Conservation (phyloP, 1,139 yeast genomes). For the Suhomyces bribrorum region DNA sequence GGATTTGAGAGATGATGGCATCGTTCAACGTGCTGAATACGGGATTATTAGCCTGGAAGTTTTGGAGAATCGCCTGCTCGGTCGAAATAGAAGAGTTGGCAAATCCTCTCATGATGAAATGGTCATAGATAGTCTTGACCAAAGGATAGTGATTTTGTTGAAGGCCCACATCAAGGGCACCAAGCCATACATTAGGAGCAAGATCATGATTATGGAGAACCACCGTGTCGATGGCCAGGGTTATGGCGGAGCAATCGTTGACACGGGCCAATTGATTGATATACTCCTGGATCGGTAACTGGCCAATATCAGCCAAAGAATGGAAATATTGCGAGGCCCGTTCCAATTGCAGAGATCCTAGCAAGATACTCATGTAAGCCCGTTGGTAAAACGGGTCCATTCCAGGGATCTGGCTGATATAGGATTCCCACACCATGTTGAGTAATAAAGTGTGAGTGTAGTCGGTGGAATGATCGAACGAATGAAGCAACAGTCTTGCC, state of each 20-base stretch:
- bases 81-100: conserved; percentile 22
- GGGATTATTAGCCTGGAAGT: conserved; percentile 8
- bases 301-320: not conserved
- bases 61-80: conserved; percentile 26
- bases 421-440: conserved; percentile 23
- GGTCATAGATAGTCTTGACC: conserved; percentile 31
- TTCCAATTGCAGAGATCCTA: conserved; percentile 28
- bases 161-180: conserved; percentile 27
- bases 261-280: conserved; percentile 10
- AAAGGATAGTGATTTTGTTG: conserved; percentile 27
- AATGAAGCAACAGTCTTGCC: conserved; percentile 11
- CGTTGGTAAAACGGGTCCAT: conserved; percentile 23
- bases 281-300: conserved; percentile 8
- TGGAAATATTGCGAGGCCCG: conserved; percentile 26
- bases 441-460: conserved; percentile 21
- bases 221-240: conserved; percentile 1
- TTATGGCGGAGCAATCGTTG: conserved; percentile 25
- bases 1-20: conserved; percentile 21
- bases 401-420: conserved; percentile 12
- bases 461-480: conserved; percentile 17
- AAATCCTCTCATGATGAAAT: conserved; percentile 33
- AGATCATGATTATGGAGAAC: conserved; percentile 3
- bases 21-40: conserved; percentile 13
- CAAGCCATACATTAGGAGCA: conserved; percentile 22
- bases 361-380: conserved; percentile 25